A percentile compares a stretch with the other conserved stretches of the same genome.
Conservation (phyloP, 2,329 filamentous ascomycete genomes). For the Fusarium sublunatum region DNA sequence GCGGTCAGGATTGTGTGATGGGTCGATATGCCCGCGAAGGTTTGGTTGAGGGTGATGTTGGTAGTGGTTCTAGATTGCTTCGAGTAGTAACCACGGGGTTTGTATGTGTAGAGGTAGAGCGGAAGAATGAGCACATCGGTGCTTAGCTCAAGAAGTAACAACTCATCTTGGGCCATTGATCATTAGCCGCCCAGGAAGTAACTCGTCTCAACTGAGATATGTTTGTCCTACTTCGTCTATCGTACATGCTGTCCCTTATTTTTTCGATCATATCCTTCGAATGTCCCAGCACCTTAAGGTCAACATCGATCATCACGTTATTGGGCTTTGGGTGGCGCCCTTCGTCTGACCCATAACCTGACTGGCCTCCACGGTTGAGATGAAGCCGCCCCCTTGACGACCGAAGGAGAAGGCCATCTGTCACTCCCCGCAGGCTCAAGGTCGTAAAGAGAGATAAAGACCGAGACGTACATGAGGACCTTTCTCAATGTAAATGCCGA, state of each 20-base stretch:
- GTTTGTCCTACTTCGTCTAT: neutral
- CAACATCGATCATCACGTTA: neutral
- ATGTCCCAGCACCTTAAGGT: neutral
- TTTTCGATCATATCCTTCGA: neutral
- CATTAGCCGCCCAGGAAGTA: neutral
- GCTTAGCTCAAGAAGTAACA: neutral
- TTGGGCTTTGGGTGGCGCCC: constrained; percentile 22
- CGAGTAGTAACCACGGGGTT: neutral
- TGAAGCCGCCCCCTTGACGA: constrained; percentile 43
- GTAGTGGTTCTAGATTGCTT: neutral
- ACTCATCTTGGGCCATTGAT: neutral
- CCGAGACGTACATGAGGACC: constrained; percentile 50
- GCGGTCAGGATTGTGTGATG: constrained; percentile 17
- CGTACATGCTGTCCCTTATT: neutral
- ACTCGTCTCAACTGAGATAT: neutral
- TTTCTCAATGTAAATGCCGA: constrained; percentile 50
- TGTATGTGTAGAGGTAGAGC: neutral
- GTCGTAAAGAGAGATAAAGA: constrained; percentile 54
- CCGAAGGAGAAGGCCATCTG: constrained; percentile 44
- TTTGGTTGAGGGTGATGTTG: neutral
- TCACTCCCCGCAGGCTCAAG: constrained; percentile 47
- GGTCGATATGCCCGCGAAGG: neutral
- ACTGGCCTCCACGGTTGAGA: constrained; percentile 45
- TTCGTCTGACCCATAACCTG: constrained; percentile 51
- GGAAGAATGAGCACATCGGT: neutral